These are phyloP conservation scores for Fusarium newnesense DNA, from an alignment of 2,329 filamentous ascomycete species.

Conservation along the genomic window DNA sequence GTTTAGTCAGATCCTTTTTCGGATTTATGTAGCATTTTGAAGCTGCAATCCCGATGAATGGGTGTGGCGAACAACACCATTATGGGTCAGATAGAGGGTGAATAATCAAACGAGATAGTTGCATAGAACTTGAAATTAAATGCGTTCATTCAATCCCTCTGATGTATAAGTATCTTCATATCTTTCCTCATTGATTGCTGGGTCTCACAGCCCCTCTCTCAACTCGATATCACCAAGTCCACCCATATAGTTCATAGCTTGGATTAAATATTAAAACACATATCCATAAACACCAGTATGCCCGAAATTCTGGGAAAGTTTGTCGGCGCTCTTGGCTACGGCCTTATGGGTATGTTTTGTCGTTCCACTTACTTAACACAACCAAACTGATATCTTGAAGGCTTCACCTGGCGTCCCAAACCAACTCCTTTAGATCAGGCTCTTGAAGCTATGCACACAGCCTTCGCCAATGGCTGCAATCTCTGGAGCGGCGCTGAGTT, in stretches of 20 bases:
- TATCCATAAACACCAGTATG: conserved; percentile 23
- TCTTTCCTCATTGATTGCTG: not conserved
- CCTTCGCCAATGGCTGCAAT: conserved; percentile 57
- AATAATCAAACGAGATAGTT: not conserved
- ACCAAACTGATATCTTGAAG: conserved; percentile 37
- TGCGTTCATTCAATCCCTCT: not conserved
- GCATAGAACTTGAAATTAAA: not conserved
- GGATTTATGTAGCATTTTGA: conserved; percentile 3
- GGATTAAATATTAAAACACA: not conserved
- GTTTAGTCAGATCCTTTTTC: conserved; percentile 1
- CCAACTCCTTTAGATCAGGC: conserved; percentile 58
- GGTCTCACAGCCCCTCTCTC: not conserved
- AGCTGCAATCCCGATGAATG: conserved; percentile 11
- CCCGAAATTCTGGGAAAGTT: conserved; percentile 52
- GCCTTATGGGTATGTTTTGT: conserved; percentile 60
- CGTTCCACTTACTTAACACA: not conserved
- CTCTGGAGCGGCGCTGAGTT: conserved; percentile 74
- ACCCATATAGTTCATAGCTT: not conserved
- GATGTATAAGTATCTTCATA: not conserved
- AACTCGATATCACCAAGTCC: not conserved
- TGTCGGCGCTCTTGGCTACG: conserved; percentile 63
- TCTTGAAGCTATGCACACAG: conserved; percentile 65
- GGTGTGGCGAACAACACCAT: not conserved
- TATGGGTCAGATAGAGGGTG: not conserved
- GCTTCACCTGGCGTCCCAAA: conserved; percentile 56